These are phyloP conservation scores for Phialophora verrucosa DNA, from an alignment of 2,329 filamentous ascomycete genomes.

Conservation along the genomic window DNA sequence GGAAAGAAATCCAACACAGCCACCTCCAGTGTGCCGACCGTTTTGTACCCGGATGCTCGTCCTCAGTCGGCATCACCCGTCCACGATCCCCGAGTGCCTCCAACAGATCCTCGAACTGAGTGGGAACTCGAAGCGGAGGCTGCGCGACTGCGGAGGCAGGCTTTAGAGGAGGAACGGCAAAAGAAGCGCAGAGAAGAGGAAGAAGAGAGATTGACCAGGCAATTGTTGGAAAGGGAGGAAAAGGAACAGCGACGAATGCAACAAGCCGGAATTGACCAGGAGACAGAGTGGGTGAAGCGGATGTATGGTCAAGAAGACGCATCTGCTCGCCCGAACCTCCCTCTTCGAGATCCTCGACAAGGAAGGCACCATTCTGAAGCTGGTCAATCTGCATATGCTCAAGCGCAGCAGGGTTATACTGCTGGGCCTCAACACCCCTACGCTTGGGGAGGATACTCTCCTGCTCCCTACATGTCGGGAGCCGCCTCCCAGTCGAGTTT, in stretches of 20 bases:
- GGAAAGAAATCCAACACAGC: constrained; percentile 36
- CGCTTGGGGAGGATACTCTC: constrained; percentile 21
- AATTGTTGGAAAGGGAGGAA: constrained; percentile 60
- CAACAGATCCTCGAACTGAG: constrained; percentile 58
- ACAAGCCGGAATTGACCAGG: constrained; percentile 69
- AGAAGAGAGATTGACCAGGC: constrained; percentile 58
- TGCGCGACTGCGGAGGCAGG: constrained; percentile 50
- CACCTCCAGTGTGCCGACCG: constrained; percentile 37
- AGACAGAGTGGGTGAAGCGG: constrained; percentile 73
- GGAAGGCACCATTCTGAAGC: constrained; percentile 34
- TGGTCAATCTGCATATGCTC: constrained; percentile 26
- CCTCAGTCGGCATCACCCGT: constrained; percentile 24
- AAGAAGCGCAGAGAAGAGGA: constrained; percentile 56
- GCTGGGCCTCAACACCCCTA: constrained; percentile 15
- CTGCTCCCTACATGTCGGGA: constrained; percentile 41
- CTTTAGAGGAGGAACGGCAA: constrained; percentile 51
- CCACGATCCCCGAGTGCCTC: constrained; percentile 43
- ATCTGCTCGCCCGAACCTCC: constrained; percentile 29
- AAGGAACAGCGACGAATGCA: constrained; percentile 56
- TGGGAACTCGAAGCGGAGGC: constrained; percentile 60
- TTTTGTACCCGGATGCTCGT: constrained; percentile 6
- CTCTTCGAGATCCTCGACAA: constrained; percentile 29
- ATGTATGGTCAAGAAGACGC: constrained; percentile 55
- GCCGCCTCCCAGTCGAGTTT: constrained; percentile 36
- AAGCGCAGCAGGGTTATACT: constrained; percentile 28